Evolutionary conservation across 1,284 basidiomycete genomes (phyloP).

Genomic region (Cryptococcus depauperatus): DNA sequence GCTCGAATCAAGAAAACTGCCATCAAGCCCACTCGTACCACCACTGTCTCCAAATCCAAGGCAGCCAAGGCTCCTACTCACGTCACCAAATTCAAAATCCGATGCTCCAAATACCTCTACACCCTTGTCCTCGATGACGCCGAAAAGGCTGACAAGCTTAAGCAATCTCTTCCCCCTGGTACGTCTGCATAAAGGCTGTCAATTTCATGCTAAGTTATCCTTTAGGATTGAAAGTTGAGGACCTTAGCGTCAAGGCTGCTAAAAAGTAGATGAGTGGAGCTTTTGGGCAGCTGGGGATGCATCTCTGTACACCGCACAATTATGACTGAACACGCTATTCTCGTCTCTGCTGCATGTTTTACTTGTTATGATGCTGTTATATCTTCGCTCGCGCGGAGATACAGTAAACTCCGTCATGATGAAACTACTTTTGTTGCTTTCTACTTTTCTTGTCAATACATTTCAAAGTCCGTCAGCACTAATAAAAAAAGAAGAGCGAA

Average conservation of each 20-base stretch:
- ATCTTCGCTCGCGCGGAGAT: too few relatives aligned
- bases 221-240: slow-evolving; percentile 43
- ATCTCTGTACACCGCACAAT: slow-evolving; percentile 13
- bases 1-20: slow-evolving; percentile 93
- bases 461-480: too few relatives aligned
- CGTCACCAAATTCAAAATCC: slow-evolving; percentile 97
- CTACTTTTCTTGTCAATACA: too few relatives aligned
- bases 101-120: slow-evolving; percentile 96
- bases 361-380: too few relatives aligned
- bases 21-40: slow-evolving; percentile 42
- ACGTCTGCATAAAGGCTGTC: slow-evolving; percentile 40
- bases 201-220: background rate
- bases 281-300: slow-evolving; percentile 9
- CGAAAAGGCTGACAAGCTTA: slow-evolving; percentile 98
- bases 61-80: slow-evolving; percentile 57
- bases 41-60: slow-evolving; percentile 40
- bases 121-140: slow-evolving; percentile 90
- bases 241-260: slow-evolving; percentile 41
- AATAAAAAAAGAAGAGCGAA: too few relatives aligned
- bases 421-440: too few relatives aligned
- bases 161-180: slow-evolving; percentile 93
- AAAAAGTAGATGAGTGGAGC: slow-evolving; percentile 44
- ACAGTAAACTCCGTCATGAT: too few relatives aligned
- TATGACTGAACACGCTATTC: too few relatives aligned
- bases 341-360: too few relatives aligned